Evolutionary conservation across 768 basidiomycete genomes (phyloP).

Genomic region (Lactarius pseudohatsudake): DNA sequence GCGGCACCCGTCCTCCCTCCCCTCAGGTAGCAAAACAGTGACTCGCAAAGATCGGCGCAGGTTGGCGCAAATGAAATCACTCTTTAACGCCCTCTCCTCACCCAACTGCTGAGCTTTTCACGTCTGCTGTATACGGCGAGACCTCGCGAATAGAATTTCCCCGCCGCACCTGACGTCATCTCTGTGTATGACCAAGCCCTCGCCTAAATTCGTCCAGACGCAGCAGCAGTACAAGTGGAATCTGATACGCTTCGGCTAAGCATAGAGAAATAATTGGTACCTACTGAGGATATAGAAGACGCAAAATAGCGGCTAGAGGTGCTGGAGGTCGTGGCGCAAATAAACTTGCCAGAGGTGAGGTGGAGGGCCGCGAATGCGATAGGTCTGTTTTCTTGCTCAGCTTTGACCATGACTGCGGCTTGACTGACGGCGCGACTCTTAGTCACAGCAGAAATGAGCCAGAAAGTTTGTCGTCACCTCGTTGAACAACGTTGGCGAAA

Average conservation of each 20-base stretch:
- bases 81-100: no score
- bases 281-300: constrained; percentile 28
- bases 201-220: constrained; percentile 63
- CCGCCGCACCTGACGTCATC: constrained; percentile 59
- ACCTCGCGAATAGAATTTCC: constrained; percentile 65
- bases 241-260: constrained; percentile 39
- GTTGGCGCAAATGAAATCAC: no score
- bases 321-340: constrained; percentile 74
- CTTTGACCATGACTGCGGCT: constrained; percentile 29
- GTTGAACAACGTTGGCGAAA: constrained; percentile 83
- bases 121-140: constrained; percentile 20
- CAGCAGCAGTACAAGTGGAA: constrained; percentile 47
- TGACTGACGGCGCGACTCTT: not conserved
- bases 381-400: constrained; percentile 47
- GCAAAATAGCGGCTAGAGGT: constrained; percentile 48
- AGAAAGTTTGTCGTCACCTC: constrained; percentile 72
- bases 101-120: no score
- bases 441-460: constrained; percentile 60
- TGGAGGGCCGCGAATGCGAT: constrained; percentile 76
- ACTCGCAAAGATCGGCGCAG: no score
- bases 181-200: constrained; percentile 87
- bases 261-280: constrained; percentile 27
- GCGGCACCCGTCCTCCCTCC: no score
- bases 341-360: constrained; percentile 81
- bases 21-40: no score